Conservation (phyloP, 78 protist genomes). For the Cavenderia fasciculata region DNA sequence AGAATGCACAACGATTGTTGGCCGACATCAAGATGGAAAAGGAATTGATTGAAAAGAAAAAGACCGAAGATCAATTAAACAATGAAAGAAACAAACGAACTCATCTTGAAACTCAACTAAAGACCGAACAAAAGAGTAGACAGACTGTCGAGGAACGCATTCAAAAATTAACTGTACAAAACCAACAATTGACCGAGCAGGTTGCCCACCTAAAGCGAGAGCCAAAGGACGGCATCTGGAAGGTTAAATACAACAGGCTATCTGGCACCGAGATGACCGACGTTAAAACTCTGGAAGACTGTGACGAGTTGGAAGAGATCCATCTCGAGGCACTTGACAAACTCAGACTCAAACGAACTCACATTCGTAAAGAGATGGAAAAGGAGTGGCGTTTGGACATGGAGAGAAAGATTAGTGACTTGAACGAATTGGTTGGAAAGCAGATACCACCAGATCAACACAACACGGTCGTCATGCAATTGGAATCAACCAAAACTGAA, state of each 20-base stretch:
- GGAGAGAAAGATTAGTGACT: neutral
- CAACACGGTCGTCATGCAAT: neutral
- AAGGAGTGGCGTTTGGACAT: neutral
- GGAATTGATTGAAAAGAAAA: conserved; percentile 2
- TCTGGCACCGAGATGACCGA: neutral
- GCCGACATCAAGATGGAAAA: conserved; percentile 4
- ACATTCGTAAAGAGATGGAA: neutral
- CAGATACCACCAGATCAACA: neutral
- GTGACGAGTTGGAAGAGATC: conserved; percentile 10
- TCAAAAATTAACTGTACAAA: conserved; percentile 6
- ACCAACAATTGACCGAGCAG: conserved; percentile 9
- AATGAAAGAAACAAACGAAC: neutral
- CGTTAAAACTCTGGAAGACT: conserved; percentile 16
- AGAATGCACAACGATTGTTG: neutral
- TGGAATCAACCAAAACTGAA: neutral
- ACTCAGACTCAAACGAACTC: conserved; percentile 18
- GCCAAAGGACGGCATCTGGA: neutral
- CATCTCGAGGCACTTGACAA: conserved; percentile 36
- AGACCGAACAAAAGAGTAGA: conserved; percentile 29
- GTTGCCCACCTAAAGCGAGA: conserved; percentile 1
- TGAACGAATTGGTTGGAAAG: neutral
- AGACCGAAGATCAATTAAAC: neutral
- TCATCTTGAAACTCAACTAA: conserved; percentile 14
- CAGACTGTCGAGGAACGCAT: conserved; percentile 30
- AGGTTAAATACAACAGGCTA: neutral